phyloP scores from a whole-genome alignment of 2,329 filamentous ascomycete genomes.

The Lachnellula occidentalis region DNA sequence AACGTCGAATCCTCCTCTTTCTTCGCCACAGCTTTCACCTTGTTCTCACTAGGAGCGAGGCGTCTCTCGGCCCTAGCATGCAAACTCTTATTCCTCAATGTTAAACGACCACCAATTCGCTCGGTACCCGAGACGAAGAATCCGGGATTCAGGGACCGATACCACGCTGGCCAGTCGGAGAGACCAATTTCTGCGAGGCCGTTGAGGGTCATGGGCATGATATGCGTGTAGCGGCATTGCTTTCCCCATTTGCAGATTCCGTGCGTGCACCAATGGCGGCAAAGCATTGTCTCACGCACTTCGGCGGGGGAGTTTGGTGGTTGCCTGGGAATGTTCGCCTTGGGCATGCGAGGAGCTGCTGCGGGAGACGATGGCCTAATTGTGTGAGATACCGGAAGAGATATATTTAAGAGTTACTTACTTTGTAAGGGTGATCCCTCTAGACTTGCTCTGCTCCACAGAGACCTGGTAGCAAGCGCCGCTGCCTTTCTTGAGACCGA shows the following conservation, averaged over 20 bases:
- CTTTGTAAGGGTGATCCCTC: background rate
- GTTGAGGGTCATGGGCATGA: slow-evolving; percentile 40
- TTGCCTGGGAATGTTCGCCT: background rate
- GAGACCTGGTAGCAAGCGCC: slow-evolving; percentile 16
- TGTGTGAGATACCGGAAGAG: background rate
- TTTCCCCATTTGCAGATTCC: slow-evolving; percentile 42
- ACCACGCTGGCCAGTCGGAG: slow-evolving; percentile 40
- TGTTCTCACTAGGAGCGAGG: background rate
- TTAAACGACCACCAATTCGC: background rate
- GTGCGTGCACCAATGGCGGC: slow-evolving; percentile 44
- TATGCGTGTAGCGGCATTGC: slow-evolving; percentile 41
- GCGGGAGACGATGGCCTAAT: background rate
- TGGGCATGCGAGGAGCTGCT: background rate
- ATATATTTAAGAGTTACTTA: no score
- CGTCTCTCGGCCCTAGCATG: background rate
- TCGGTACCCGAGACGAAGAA: slow-evolving; percentile 15
- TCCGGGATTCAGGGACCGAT: slow-evolving; percentile 19
- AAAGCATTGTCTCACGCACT: slow-evolving; percentile 20
- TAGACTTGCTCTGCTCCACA: background rate
- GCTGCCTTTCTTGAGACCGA: slow-evolving; percentile 20
- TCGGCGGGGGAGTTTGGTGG: background rate
- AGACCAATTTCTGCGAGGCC: slow-evolving; percentile 41
- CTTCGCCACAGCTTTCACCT: background rate
- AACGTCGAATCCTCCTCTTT: background rate
- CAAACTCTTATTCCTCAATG: background rate